A percentile compares a stretch with the other conserved stretches of the same genome.
Evolutionary conservation across 768 basidiomycete species (phyloP).

Genomic region (Candolleomyces aberdarensis): DNA sequence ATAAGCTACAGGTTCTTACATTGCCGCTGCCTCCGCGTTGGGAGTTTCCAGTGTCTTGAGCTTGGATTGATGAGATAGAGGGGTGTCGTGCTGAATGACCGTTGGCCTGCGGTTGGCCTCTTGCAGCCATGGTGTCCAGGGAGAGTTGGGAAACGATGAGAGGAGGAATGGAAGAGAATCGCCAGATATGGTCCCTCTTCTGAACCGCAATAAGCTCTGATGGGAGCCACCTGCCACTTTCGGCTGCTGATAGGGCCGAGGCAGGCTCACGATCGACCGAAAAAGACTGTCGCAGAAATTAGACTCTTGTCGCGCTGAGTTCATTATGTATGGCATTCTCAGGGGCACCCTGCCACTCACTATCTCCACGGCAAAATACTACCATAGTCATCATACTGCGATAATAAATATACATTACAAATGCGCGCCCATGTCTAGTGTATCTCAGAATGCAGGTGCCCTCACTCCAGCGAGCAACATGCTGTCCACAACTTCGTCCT

Average conservation of each 20-base stretch:
- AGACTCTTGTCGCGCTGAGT: too few species aligned
- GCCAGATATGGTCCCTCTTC: not conserved
- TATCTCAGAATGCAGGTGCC: slow-evolving; percentile 6
- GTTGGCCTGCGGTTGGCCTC: slow-evolving; percentile 23
- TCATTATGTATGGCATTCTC: too few species aligned
- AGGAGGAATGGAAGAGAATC: slow-evolving; percentile 7
- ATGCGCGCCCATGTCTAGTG: not conserved
- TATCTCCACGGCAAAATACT: not conserved
- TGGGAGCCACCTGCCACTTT: slow-evolving; percentile 1
- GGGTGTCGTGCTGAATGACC: slow-evolving; percentile 47
- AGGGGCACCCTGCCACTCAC: not conserved
- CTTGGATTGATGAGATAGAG: slow-evolving; percentile 44
- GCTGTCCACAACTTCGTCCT: slow-evolving; percentile 63
- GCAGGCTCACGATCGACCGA: too few species aligned
- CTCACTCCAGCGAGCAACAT: slow-evolving; percentile 45
- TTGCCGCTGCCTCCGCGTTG: slow-evolving; percentile 39
- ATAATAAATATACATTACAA: slow-evolving; percentile 2
- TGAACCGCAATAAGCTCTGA: not conserved
- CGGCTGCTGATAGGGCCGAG: not conserved
- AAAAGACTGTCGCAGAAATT: too few species aligned
- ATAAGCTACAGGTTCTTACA: slow-evolving; percentile 25
- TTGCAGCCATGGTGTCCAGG: slow-evolving; percentile 24
- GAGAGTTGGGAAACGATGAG: slow-evolving; percentile 5
- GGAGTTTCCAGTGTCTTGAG: slow-evolving; percentile 25
- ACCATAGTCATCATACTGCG: not conserved